Base-by-base conservation (phyloP, 2,329 filamentous ascomycete species). In the Thelonectria rubi region DNA sequence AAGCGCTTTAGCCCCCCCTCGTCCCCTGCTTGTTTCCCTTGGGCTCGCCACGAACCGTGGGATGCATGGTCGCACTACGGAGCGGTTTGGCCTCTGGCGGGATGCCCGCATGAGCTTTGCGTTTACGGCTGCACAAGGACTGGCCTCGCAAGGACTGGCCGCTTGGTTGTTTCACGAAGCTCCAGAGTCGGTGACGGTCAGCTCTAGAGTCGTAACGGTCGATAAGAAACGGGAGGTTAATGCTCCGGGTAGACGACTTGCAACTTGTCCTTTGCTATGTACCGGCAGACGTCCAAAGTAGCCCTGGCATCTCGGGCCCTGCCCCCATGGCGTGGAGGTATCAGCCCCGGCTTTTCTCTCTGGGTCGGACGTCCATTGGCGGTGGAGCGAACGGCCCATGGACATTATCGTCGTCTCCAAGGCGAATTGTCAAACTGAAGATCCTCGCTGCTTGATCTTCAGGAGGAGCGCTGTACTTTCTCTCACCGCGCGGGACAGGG, bases 371-470 rank as follows among this genome's bases (percentile, higher is more conserved):
- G 26, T 26, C 26, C 5, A 34, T 37, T 37, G 34, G 14, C 18
- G 12, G 46, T 55, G 51, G 43, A 39, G 43, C 15, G 40, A 43
- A 37, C 39, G 18, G 10, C 42, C 20, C n/a, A 26, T 45, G 8
- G 34, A 30, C 18, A 24, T 18, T 30, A n/a, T n/a, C n/a, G 10
- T 42, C 40, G 15, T 17, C 24, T 15, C 26, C 24, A 17, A 55
- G 30, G n/a, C 12, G 12, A 18, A 26, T 40, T 10, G 48, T 24
- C 17, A 20, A 43, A 39, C 3, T 3, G 42, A 47, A 15, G 24
- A 49, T 43, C 26, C 34, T 43, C 10, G 18, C 10, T 4, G 32
- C 42, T 46, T 49, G 58, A 60, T 60, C 58, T 56, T 60, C 52
- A 56, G 58, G 58, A 56, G 52, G 30, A 26, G 15, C 26, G 14